phyloP scores from a whole-genome alignment of 768 basidiomycete species.

The Tricholoma terreum region DNA sequence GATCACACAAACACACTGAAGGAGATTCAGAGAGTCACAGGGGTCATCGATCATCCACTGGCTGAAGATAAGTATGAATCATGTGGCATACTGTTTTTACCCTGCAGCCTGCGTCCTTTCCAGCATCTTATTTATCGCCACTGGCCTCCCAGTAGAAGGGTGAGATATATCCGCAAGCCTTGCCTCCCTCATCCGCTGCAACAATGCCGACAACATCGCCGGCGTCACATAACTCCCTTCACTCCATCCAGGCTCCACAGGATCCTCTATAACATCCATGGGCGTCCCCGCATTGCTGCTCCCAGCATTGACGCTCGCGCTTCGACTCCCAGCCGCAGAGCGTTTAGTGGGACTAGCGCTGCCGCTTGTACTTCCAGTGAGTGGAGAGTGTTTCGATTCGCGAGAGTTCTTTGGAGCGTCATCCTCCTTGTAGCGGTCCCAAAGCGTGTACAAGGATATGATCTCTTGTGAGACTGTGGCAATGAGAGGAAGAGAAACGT shows the following conservation, averaged over 20 bases:
- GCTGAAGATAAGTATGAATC: no score
- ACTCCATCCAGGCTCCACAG: constrained; percentile 11
- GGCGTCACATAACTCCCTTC: constrained; percentile 51
- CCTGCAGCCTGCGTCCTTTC: constrained; percentile 69
- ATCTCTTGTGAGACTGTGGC: constrained; percentile 90
- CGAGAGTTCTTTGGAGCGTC: constrained; percentile 26
- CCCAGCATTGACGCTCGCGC: constrained; percentile 9
- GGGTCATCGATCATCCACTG: no score
- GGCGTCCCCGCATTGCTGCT: constrained; percentile 27
- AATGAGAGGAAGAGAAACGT: constrained; percentile 79
- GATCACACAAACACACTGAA: no score
- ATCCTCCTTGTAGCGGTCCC: constrained; percentile 81
- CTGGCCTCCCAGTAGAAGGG: constrained; percentile 44
- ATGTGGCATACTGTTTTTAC: no score
- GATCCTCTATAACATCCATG: constrained; percentile 20
- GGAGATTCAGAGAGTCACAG: no score
- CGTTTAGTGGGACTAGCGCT: constrained; percentile 25
- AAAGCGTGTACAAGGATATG: constrained; percentile 82
- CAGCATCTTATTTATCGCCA: constrained; percentile 67
- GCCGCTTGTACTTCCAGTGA: constrained; percentile 17
- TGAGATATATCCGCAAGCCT: constrained; percentile 56
- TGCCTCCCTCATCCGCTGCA: constrained; percentile 67
- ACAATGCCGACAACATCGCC: constrained; percentile 48
- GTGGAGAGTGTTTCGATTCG: constrained; percentile 27
- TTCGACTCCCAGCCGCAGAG: constrained; percentile 19